Evolutionary conservation across 148 eudicot genomes (phyloP), one percentile per base, ranked within the genome.

Genomic region (Limonium bicolor): DNA sequence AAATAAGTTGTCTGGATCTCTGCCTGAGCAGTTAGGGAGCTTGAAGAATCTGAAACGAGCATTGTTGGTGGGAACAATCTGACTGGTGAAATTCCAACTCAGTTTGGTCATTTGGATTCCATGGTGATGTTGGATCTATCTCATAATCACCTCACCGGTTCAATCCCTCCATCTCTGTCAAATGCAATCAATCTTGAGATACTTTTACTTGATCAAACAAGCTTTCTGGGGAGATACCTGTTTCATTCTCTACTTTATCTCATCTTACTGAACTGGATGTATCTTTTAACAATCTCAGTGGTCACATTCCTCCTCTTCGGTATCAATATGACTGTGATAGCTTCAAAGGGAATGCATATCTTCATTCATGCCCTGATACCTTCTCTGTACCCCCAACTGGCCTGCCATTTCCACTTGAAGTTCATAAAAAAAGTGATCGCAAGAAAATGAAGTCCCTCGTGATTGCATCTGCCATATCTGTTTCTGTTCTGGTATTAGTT

Each of bases 281-380:
- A 36, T 71, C 74, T 20, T 76, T 51, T 55, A 76, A 76, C 62
- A 76, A 71, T 45, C 64, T 76, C 60, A 61, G 71, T 0, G 82
- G 82, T 42, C 78, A 46, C 29, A 64, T 76, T 50, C 82, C 77
- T 6, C 50, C 36, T 29, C 64, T 68, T 36, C 60, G 50, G 28
- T 54, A 47, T 32, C 23, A 61, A 34, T 57, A 51, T 32, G 52
- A 71, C 56, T 76, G 78, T 55, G 58, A 48, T 39, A 48, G 63
- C 36, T 71, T 67, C 52, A 59, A 28, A 53, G 77, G 71, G 39
- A 75, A 75, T 21, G 58, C 1, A n/a, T 71, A 57, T 58, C 46
- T 75, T 32, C 52, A 56, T 41, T 60, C 72, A 3, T 76, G 82
- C 60, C 68, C 70, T 17, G 78, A 71, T 41, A 48, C 51, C 4